Conservation (phyloP, 2,329 filamentous ascomycete species). For the Penicillium polonicum region DNA sequence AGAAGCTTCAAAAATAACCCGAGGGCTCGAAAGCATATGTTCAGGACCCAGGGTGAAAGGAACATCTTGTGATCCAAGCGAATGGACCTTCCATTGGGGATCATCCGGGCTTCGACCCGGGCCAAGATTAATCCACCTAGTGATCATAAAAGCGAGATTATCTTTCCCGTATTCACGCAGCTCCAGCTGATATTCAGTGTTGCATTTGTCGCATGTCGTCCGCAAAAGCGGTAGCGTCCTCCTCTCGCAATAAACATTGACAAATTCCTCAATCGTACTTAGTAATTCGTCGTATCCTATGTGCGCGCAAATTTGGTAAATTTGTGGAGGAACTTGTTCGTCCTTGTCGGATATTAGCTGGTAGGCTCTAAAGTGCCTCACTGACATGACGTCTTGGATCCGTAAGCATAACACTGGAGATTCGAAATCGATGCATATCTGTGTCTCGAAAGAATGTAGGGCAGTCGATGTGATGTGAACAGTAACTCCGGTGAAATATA, state of each 20-base stretch:
- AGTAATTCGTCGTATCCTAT: background rate
- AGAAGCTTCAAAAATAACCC: background rate
- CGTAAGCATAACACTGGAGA: constrained; percentile 6
- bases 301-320: background rate
- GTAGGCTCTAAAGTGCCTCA: background rate
- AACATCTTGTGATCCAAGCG: too few relatives aligned
- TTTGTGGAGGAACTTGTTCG: background rate
- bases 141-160: background rate
- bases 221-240: background rate
- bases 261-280: background rate
- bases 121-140: constrained; percentile 11
- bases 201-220: background rate
- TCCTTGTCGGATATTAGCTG: background rate
- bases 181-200: constrained; percentile 5
- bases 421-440: constrained; percentile 1
- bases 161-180: background rate
- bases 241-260: background rate
- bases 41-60: background rate
- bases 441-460: constrained; percentile 12
- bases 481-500: constrained; percentile 38
- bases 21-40: background rate
- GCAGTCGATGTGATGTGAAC: background rate
- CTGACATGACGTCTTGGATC: constrained; percentile 8
- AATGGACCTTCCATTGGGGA: constrained; percentile 1
- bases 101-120: constrained; percentile 1